Evolutionary conservation across 129 eudicot genomes (phyloP).

Genomic region (Flaveria trinervia): DNA sequence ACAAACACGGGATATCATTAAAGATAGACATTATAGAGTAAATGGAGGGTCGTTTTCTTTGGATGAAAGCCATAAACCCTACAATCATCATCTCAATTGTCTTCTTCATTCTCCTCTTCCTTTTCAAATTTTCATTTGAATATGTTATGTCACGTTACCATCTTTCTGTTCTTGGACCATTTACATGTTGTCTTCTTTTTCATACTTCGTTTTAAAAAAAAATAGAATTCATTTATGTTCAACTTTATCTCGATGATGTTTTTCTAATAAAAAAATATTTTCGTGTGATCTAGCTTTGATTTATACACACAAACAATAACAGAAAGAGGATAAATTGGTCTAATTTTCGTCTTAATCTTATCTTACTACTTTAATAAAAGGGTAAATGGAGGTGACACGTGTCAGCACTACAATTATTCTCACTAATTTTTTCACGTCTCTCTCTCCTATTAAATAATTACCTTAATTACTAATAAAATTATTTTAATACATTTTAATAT

Average conservation of each 20-base stretch:
- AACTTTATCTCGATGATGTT: neutral
- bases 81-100: slow-evolving; percentile 21
- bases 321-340: neutral
- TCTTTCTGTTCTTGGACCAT: slow-evolving; percentile 27
- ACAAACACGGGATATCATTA: neutral
- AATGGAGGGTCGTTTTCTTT: slow-evolving; percentile 27
- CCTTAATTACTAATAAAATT: too few species aligned
- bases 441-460: too few species aligned
- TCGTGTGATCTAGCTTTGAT: neutral
- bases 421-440: too few species aligned
- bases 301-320: neutral
- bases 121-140: neutral
- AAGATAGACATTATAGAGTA: neutral
- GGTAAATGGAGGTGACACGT: too few species aligned
- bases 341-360: neutral
- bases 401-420: too few species aligned
- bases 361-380: too few species aligned
- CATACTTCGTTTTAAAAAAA: neutral
- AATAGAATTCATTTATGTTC: neutral
- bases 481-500: too few species aligned
- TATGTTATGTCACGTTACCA: slow-evolving; percentile 4
- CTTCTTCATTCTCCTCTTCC: slow-evolving; percentile 5
- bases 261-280: neutral
- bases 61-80: slow-evolving; percentile 25
- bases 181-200: slow-evolving; percentile 8